Conservation (phyloP, 1,284 basidiomycete genomes). For the Pascua guehoae region DNA sequence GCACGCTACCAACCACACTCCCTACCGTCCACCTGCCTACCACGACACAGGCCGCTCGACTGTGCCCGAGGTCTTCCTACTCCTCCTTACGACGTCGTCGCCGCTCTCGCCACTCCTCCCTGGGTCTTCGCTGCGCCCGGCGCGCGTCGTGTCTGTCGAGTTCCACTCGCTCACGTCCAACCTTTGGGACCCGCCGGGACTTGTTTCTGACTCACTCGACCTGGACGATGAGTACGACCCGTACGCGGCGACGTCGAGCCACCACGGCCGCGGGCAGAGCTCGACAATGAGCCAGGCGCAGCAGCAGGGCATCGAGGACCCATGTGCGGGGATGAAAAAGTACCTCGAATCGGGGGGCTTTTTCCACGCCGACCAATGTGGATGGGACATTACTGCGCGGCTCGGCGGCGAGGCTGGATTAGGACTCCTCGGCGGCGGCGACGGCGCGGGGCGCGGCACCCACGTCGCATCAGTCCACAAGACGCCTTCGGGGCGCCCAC, state of each 20-base stretch:
- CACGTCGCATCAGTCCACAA: too few relatives aligned
- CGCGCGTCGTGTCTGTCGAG: constrained; percentile 50
- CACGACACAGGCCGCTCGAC: constrained; percentile 50
- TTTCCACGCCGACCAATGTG: constrained; percentile 77
- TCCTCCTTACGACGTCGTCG: constrained; percentile 37
- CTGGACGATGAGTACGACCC: constrained; percentile 18
- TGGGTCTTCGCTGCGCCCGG: constrained; percentile 38
- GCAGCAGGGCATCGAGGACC: constrained; percentile 67
- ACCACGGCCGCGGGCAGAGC: constrained; percentile 47
- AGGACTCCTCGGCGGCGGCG: too few relatives aligned
- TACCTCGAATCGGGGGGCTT: constrained; percentile 89
- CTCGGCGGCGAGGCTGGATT: constrained; percentile 50
- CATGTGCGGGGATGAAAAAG: constrained; percentile 83
- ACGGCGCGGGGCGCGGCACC: constrained; percentile 18
- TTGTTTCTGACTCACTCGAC: constrained; percentile 21
- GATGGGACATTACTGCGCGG: constrained; percentile 85
- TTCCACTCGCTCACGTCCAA: constrained; percentile 51
- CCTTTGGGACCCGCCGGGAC: constrained; percentile 48
- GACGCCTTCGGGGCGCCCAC: neutral
- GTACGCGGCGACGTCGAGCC: constrained; percentile 1
- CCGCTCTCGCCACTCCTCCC: constrained; percentile 39
- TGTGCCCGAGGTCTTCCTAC: constrained; percentile 47
- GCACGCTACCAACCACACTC: too few relatives aligned
- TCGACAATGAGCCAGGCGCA: constrained; percentile 32
- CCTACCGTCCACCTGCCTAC: too few relatives aligned